A percentile compares a stretch with the other conserved stretches of the same genome.
Conservation (phyloP, 2,329 filamentous ascomycete genomes). For the Nemania abortiva region DNA sequence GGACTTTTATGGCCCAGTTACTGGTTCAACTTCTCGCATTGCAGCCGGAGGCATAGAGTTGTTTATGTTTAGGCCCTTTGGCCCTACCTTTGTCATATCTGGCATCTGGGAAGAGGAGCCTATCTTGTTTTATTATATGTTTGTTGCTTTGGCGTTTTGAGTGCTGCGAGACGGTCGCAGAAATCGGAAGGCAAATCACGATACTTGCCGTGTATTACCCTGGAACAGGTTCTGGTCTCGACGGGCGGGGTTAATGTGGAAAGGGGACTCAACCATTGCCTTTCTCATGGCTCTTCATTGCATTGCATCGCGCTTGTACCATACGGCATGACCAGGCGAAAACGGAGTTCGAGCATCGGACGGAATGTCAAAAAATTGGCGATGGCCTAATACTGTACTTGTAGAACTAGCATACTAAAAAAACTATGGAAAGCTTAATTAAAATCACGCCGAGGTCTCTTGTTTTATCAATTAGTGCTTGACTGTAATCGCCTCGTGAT, state of each 20-base stretch:
- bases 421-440: background rate
- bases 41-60: background rate
- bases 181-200: background rate
- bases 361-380: background rate
- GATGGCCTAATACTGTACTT: conserved; percentile 11
- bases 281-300: background rate
- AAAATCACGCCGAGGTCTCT: background rate
- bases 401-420: conserved; percentile 4
- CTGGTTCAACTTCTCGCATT: background rate
- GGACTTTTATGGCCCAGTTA: background rate
- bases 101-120: background rate
- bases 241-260: background rate
- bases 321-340: conserved; percentile 6
- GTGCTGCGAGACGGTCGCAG: background rate
- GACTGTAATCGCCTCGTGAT: background rate
- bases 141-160: background rate
- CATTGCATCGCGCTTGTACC: conserved; percentile 8
- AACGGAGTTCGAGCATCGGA: conserved; percentile 11
- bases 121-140: background rate
- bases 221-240: background rate
- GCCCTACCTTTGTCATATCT: background rate
- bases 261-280: background rate
- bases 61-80: background rate
- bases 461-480: background rate
- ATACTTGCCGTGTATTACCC: conserved; percentile 2